Base-by-base conservation (phyloP, 177 flowering plant species). In the Vitis hybrid region DNA sequence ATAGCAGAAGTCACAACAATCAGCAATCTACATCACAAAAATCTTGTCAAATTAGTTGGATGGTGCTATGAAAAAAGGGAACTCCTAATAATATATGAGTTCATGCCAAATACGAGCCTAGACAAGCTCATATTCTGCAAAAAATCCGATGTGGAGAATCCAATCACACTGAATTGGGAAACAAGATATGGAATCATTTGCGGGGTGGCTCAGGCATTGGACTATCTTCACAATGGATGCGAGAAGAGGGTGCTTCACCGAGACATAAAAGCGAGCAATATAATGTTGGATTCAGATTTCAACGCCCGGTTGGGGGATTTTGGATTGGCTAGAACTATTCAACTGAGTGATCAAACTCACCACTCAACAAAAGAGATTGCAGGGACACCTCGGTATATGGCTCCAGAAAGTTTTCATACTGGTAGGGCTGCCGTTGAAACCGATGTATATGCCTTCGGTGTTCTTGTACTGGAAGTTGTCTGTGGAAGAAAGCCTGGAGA, bases 331-430 rank as follows among this genome's bases (percentile, higher is more conserved):
- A 69, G 94, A 16, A 84, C 77, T 2, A 60, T 87, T 16, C 77
- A 73, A 15, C 62, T 55, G 1, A 78, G 71, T 1, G 83, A 77
- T 1, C 64, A 77, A 18, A 84, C 90, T 0, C 85, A 82, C 76
- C 84, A 90, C 65, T 74, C 85, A 0, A 87, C 95, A 2, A 77
- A 73, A 10, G 85, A 70, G 65, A 78, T 90, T 7, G 88, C 89
- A 0, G 95, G 95, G 21, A 90, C 95, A 6, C 86, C 81, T 0
- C 92, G 90, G 1, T 90, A 88, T 70, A 87, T 88, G 81, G 92
- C 94, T 12, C 94, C 94, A 2, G 94, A 90, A 68, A 77, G 65
- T 14, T 76, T 79, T 18, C 83, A 78, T 12, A 77, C 67, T 0
- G 84, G 87, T 13, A 76, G 81, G 50, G 88, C 90, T 0, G 86